Conservation (phyloP, 2,329 filamentous ascomycete species). For the Cercospora sp. region DNA sequence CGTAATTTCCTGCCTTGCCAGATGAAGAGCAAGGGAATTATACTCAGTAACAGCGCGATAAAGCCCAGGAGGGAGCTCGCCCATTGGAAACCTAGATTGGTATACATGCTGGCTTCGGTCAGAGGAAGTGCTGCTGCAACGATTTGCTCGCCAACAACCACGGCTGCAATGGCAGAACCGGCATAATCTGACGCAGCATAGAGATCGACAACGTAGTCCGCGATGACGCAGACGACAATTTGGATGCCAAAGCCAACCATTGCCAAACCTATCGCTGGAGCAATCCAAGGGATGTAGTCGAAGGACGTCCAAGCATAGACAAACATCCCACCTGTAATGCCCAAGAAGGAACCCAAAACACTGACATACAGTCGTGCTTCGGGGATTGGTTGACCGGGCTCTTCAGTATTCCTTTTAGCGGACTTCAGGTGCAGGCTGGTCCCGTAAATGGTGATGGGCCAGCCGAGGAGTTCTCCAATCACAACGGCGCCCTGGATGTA, state of each 20-base stretch:
- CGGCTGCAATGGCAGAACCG: conserved; percentile 51
- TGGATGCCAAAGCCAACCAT: conserved; percentile 54
- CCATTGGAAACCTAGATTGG: conserved; percentile 51
- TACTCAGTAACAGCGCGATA: conserved; percentile 46
- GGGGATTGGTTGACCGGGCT: conserved; percentile 42
- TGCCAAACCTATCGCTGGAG: conserved; percentile 49
- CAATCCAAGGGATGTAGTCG: conserved; percentile 48
- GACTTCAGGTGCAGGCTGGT: conserved; percentile 45
- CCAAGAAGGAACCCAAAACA: conserved; percentile 48
- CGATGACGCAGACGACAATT: conserved; percentile 48
- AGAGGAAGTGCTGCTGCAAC: conserved; percentile 52
- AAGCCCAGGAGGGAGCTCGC: conserved; percentile 51
- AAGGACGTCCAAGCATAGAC: conserved; percentile 54
- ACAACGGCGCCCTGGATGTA: conserved; percentile 49
- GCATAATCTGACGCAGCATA: conserved; percentile 50
- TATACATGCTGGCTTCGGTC: conserved; percentile 51
- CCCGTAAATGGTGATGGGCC: conserved; percentile 39
- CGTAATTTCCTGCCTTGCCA: conserved; percentile 38
- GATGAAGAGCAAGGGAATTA: conserved; percentile 48
- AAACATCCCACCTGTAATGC: conserved; percentile 53
- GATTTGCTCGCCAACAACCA: conserved; percentile 52
- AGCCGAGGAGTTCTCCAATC: conserved; percentile 49
- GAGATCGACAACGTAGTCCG: conserved; percentile 53
- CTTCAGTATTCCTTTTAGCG: conserved; percentile 41
- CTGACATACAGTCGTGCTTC: conserved; percentile 50